A percentile compares a stretch with the other conserved stretches of the same genome.
Conservation (phyloP, 169 alveolate genomes). For the Cyclospora cayetanensis region DNA sequence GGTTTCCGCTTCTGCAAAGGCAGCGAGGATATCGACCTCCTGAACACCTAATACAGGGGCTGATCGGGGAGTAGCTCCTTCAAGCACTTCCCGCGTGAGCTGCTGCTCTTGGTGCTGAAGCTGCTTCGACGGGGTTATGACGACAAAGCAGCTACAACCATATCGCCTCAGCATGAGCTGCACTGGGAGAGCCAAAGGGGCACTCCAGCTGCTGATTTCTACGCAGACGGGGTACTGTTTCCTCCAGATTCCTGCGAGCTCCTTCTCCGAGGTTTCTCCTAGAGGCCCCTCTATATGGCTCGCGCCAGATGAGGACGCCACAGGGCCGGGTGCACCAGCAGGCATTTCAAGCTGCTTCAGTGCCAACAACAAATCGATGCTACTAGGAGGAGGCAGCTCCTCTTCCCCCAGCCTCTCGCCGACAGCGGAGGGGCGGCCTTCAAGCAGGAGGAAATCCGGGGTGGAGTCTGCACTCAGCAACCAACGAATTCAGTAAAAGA, state of each 20-base stretch:
- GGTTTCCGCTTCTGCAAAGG: constrained; percentile 1
- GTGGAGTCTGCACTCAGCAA: too few relatives aligned
- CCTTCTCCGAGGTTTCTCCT: background rate
- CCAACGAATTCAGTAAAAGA: too few relatives aligned
- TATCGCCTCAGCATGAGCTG: constrained; percentile 31
- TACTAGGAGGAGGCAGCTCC: constrained; percentile 21
- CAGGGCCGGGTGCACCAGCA: background rate
- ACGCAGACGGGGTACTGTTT: constrained; percentile 24
- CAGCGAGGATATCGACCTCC: background rate
- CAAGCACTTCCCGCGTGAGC: background rate
- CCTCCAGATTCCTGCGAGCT: background rate
- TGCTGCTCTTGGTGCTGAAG: background rate
- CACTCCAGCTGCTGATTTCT: background rate
- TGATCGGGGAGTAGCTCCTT: background rate
- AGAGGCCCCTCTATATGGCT: background rate
- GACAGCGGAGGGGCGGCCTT: background rate
- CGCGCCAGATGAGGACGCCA: background rate
- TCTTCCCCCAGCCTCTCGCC: background rate
- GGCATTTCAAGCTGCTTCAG: constrained; percentile 9
- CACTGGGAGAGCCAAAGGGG: constrained; percentile 21
- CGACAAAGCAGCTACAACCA: constrained; percentile 46
- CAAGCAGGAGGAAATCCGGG: constrained; percentile 14
- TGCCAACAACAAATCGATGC: constrained; percentile 12
- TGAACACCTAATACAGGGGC: background rate
- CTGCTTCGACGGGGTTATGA: constrained; percentile 1